A percentile compares a stretch with the other conserved stretches of the same genome.
Evolutionary conservation across 2,329 filamentous ascomycete genomes (phyloP).

Genomic region (Colletotrichum navitas): DNA sequence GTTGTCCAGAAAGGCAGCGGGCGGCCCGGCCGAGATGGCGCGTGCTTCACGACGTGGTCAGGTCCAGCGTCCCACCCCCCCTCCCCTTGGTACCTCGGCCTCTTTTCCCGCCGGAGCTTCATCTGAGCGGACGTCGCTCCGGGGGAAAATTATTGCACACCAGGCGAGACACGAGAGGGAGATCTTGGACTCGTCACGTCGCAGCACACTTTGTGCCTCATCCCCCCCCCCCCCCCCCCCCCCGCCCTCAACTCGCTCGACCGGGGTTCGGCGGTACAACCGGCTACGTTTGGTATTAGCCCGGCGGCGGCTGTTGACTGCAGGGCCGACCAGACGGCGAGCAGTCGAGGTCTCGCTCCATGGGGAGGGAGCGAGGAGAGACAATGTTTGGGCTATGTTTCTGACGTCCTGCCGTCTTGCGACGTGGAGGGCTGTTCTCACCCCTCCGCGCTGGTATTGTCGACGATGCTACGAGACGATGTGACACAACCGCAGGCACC

Average conservation of each 20-base stretch:
- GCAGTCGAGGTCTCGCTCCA: not conserved
- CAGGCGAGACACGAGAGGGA: not conserved
- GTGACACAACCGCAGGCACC: not conserved
- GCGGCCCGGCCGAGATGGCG: constrained; percentile 26
- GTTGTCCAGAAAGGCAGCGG: constrained; percentile 6
- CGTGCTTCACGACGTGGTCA: constrained; percentile 21
- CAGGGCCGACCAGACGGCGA: not conserved
- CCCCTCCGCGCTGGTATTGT: not conserved
- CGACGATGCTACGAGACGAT: constrained; percentile 12
- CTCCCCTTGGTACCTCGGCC: not conserved
- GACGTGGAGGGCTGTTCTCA: not conserved
- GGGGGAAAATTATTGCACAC: not conserved
- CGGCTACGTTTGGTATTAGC: not conserved
- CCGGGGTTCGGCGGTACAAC: not conserved
- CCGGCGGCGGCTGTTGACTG: not conserved
- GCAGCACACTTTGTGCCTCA: not conserved
- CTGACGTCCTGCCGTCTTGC: not conserved
- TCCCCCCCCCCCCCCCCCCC: no score
- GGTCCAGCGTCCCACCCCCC: not conserved
- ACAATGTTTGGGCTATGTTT: not conserved
- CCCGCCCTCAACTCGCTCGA: not conserved
- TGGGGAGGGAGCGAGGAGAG: not conserved
- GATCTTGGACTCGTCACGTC: not conserved
- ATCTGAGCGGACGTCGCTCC: constrained; percentile 22
- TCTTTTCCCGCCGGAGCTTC: constrained; percentile 8